Evolutionary conservation across 805 yeast genomes (phyloP), one percentile per base, ranked within the genome.

Genomic region (Metschnikowia lochheadii): DNA sequence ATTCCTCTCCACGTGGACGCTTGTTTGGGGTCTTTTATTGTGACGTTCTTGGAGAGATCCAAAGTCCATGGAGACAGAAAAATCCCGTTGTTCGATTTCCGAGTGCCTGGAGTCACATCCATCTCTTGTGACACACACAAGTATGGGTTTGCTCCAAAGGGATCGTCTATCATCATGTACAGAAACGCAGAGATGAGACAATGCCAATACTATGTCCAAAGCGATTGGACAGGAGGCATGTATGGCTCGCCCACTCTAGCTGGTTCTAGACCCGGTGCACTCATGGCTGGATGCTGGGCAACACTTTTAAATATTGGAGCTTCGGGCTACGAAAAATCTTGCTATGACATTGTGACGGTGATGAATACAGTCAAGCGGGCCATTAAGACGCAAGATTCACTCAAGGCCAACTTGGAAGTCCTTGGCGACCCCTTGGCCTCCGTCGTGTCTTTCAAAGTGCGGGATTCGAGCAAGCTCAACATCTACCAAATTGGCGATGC

Each of bases 41-140:
- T 89, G 40, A 83, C 96, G 2, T 89, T 85, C 62, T 78, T 87
- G 71, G 83, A 81, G 52, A 79, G 80, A 50, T 79, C 89, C 2
- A 51, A 54, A 20, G 70, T 72, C 13, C 74, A 69, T 47, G 87
- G 87, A 2, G 74, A 69, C 45, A 49, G 39, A 36, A 13, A 13
- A 18, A 56, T 72, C 2, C 85, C 87, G 5, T 62, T 70, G 11
- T 91, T 92, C 69, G 98, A 94, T 65, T 92, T 92, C 70, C 73
- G 92, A 56, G 76, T 89, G 2, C 85, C 89, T 0, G 94, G 78
- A 32, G 98, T 94, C n/a, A 94, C 98, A 0, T 90, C 97, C 2
- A 92, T 92, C 51, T 88, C 96, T n/a, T 94, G 98, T 70, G 99
- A 92, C 66, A 92, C 99, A n/a, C 99, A 92, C 75, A 92, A 92